Evolutionary conservation across 169 alveolate species (phyloP), one percentile per base, ranked within the genome.

Genomic region (Plasmodium fragile): DNA sequence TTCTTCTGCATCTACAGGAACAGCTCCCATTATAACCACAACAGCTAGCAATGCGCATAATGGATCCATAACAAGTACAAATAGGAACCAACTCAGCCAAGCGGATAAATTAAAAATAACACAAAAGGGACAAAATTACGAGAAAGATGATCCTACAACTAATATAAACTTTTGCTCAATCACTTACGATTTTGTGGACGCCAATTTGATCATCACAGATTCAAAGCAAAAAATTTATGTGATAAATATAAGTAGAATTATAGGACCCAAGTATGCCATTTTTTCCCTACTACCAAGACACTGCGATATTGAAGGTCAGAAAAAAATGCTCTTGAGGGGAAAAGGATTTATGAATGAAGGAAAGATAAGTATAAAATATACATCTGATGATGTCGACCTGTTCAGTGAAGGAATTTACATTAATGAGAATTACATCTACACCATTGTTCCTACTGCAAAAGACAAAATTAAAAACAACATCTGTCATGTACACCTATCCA

Each of bases 191-290:
- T 85, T 75, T 75, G 49, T 85, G 1, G 93, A 85, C 39, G 39
- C 93, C 32, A 85, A 85, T 77, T 25, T 85, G 45, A 75, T 85
- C 65, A 75, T 85, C 65, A 32, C 93, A 28, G 93, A 85, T 75
- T 32, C 81, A 1, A 85, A 75, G 32, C 53, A 73, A 10, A 85
- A 85, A 28, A 75, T 85, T 32, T 85, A 85, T 53, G 45, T 85
- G 28, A 85, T 85, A 84, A 85, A 85, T 39, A 85, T 85, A 73
- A 85, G 84, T 36, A 85, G 43, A 73, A 85, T 85, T 22, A 85
- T 85, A 73, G 93, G 93, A 13, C 93, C 93, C 10, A 85, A 85
- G 65, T 85, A 85, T 52, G 93, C 93, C 22, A 85, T 85, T 52
- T 85, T 85, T 75, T 53, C 36, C 52, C 41, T 85, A 73, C 59